Percentiles rank a stretch among this genome's conserved stretches.
These are phyloP conservation scores for Fraxinus latifolia DNA, from an alignment of 305 asterid species.

Conservation along the genomic window DNA sequence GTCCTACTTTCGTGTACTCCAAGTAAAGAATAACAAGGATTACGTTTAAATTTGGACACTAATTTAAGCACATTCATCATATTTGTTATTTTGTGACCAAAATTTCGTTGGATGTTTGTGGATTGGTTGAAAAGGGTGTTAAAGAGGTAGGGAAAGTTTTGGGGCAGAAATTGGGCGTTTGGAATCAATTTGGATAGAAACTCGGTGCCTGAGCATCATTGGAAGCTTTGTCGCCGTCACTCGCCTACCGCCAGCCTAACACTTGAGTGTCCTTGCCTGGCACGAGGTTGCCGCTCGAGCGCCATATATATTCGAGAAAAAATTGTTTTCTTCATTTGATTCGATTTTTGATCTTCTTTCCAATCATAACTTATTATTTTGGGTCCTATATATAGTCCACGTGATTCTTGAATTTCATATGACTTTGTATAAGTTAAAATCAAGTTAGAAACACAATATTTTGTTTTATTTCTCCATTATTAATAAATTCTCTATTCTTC, in stretches of 20 bases:
- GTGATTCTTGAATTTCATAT: neutral
- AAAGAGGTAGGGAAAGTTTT: neutral
- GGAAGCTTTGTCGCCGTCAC: neutral
- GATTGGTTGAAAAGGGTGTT: neutral
- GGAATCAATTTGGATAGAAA: neutral
- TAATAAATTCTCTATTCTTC: no score
- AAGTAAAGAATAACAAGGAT: neutral
- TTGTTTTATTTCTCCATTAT: neutral
- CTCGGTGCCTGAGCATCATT: neutral
- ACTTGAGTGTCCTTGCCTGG: neutral
- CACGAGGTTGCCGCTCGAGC: neutral
- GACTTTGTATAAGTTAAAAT: neutral
- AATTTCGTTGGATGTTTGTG: neutral
- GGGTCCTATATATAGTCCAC: neutral
- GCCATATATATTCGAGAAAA: neutral
- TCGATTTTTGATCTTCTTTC: neutral
- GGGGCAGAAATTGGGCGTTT: neutral
- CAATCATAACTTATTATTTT: no score
- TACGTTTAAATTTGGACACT: neutral
- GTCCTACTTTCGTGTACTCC: neutral
- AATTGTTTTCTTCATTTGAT: neutral
- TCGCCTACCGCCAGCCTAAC: no score
- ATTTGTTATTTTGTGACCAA: neutral
- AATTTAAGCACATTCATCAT: neutral
- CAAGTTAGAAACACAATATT: no score